Conservation (phyloP, 768 basidiomycete species). For the Pleurotus sapidus region DNA sequence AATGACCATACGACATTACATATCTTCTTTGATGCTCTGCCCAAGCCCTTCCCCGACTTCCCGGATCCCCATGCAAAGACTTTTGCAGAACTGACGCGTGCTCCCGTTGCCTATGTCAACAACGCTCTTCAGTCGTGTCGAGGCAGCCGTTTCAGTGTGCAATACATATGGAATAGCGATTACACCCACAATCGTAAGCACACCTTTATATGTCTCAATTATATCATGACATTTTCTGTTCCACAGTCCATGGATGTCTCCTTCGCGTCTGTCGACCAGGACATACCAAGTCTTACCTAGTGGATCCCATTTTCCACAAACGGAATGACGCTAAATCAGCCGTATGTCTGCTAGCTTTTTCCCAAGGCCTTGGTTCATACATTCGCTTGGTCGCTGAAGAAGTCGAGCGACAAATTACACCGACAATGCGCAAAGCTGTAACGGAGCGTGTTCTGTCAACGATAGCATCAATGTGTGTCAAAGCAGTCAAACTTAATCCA, state of each 20-base stretch:
- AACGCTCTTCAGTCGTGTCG: conserved; percentile 46
- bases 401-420: conserved; percentile 43
- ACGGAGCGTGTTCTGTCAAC: conserved; percentile 42
- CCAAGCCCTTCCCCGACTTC: conserved; percentile 58
- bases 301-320: conserved; percentile 60
- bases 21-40: conserved; percentile 61
- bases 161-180: conserved; percentile 41
- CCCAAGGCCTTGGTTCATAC: conserved; percentile 56
- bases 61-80: conserved; percentile 35
- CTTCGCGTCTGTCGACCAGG: conserved; percentile 54
- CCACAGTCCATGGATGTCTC: conserved; percentile 58
- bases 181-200: conserved; percentile 42
- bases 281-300: conserved; percentile 54
- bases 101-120: conserved; percentile 54
- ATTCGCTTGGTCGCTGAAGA: conserved; percentile 42
- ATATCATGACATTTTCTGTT: conserved; percentile 5
- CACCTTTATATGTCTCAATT: neutral
- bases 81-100: conserved; percentile 40
- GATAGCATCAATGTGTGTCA: conserved; percentile 27
- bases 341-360: conserved; percentile 62
- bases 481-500: conserved; percentile 40
- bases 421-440: conserved; percentile 41
- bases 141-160: conserved; percentile 41
- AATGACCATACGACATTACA: conserved; percentile 35
- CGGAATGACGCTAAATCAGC: conserved; percentile 69